These are phyloP conservation scores for Chalaropsis thielavioides DNA, from an alignment of 2,329 filamentous ascomycete genomes.

Conservation along the genomic window DNA sequence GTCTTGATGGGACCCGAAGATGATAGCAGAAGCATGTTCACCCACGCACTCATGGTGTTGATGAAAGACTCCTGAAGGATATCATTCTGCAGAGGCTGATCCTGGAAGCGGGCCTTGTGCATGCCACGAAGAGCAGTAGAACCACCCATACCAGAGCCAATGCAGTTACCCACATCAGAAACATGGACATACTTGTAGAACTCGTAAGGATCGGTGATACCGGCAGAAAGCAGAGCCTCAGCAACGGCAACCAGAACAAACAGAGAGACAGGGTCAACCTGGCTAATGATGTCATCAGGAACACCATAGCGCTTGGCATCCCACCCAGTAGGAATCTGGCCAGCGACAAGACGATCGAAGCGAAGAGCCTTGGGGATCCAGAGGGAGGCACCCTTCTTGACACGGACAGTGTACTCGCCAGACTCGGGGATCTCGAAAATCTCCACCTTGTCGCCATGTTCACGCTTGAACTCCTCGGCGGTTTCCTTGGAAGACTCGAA, in stretches of 20 bases:
- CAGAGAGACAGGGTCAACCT: slow-evolving; percentile 91
- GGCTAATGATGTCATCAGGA: slow-evolving; percentile 91
- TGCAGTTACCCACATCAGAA: slow-evolving; percentile 93
- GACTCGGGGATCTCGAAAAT: slow-evolving; percentile 90
- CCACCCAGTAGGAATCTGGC: slow-evolving; percentile 95
- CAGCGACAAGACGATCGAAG: slow-evolving; percentile 93
- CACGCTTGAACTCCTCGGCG: slow-evolving; percentile 89
- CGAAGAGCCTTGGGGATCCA: slow-evolving; percentile 94
- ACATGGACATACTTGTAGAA: slow-evolving; percentile 99
- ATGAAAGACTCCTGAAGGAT: slow-evolving; percentile 99
- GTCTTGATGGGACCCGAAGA: slow-evolving; percentile 98
- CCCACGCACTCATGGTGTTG: slow-evolving; percentile 99
- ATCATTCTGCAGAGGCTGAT: slow-evolving; percentile 96
- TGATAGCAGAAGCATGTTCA: slow-evolving; percentile 96
- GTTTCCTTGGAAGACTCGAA: slow-evolving; percentile 97
- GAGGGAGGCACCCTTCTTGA: slow-evolving; percentile 89
- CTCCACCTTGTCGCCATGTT: slow-evolving; percentile 95
- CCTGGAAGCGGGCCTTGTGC: slow-evolving; percentile 95
- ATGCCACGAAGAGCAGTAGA: slow-evolving; percentile 83
- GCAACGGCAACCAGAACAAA: slow-evolving; percentile 90
- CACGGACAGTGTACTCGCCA: slow-evolving; percentile 82
- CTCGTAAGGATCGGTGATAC: slow-evolving; percentile 97
- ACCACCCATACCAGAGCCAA: slow-evolving; percentile 97
- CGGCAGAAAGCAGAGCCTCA: slow-evolving; percentile 77
- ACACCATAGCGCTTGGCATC: slow-evolving; percentile 92